Conservation (phyloP, 352 stramenopile species). For the Globisporangium irregulare region DNA sequence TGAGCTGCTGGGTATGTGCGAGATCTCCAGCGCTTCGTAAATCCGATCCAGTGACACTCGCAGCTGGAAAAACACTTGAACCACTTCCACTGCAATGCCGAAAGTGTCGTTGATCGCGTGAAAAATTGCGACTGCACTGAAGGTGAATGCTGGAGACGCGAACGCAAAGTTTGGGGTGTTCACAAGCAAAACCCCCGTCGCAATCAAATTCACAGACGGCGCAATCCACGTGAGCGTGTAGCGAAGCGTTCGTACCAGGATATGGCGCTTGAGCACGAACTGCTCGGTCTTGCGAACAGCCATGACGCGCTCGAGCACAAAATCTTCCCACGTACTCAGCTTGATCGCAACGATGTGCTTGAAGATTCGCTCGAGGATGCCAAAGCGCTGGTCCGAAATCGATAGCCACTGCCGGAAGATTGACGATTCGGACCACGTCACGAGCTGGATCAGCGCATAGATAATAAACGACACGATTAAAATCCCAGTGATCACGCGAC, state of each 20-base stretch:
- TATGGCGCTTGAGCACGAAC: constrained; percentile 20
- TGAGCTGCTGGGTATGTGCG: not conserved
- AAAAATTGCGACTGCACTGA: constrained; percentile 34
- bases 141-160: constrained; percentile 31
- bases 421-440: constrained; percentile 13
- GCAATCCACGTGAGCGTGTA: constrained; percentile 38
- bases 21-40: constrained; percentile 18
- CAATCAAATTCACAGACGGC: constrained; percentile 33
- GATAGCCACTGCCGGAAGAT: constrained; percentile 14
- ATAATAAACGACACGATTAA: constrained; percentile 15
- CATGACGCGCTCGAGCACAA: constrained; percentile 40
- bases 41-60: constrained; percentile 31
- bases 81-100: constrained; percentile 12
- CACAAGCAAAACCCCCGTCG: constrained; percentile 27
- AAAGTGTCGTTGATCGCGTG: constrained; percentile 40
- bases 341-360: constrained; percentile 33
- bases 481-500: constrained; percentile 14
- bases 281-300: constrained; percentile 35
- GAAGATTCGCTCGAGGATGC: constrained; percentile 12
- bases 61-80: constrained; percentile 24
- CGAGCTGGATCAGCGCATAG: constrained; percentile 19
- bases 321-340: constrained; percentile 57
- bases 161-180: constrained; percentile 25
- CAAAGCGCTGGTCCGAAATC: constrained; percentile 20
- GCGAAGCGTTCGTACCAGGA: constrained; percentile 27